Evolutionary conservation across 1,284 basidiomycete genomes (phyloP).

Genomic region (Cryptococcus sp.): DNA sequence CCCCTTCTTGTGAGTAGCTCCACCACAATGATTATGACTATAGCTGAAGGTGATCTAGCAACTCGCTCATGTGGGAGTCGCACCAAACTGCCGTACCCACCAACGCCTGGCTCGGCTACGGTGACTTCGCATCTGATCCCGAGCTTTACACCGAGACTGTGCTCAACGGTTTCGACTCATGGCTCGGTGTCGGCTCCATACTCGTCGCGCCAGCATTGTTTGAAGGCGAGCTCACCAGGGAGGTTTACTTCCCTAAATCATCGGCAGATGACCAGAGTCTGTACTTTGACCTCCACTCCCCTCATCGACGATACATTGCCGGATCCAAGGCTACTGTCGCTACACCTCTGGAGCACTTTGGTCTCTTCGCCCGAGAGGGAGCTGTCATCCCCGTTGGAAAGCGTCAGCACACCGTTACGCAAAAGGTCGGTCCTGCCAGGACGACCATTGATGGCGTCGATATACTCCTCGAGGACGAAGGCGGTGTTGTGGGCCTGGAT

Average conservation of each 20-base stretch:
- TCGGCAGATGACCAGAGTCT: slow-evolving; percentile 27
- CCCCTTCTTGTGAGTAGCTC: slow-evolving; percentile 45
- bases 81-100: slow-evolving; percentile 50
- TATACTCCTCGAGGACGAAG: slow-evolving; percentile 47
- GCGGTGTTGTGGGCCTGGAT: slow-evolving; percentile 52
- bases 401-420: slow-evolving; percentile 50
- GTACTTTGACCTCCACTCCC: slow-evolving; percentile 44
- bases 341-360: slow-evolving; percentile 53
- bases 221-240: slow-evolving; percentile 42
- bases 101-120: slow-evolving; percentile 54
- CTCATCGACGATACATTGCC: slow-evolving; percentile 30
- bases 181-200: slow-evolving; percentile 53
- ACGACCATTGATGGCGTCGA: slow-evolving; percentile 52
- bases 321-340: slow-evolving; percentile 43
- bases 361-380: slow-evolving; percentile 53
- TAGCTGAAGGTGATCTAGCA: slow-evolving; percentile 25
- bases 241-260: slow-evolving; percentile 53
- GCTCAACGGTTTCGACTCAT: slow-evolving; percentile 55
- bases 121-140: slow-evolving; percentile 52
- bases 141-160: slow-evolving; percentile 47
- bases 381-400: slow-evolving; percentile 55
- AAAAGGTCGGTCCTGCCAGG: slow-evolving; percentile 40
- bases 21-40: not conserved
- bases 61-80: slow-evolving; percentile 54
- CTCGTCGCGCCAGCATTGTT: slow-evolving; percentile 51